Base-by-base conservation (phyloP, 1,284 basidiomycete species). In the Cutaneotrichosporon dermatis region DNA sequence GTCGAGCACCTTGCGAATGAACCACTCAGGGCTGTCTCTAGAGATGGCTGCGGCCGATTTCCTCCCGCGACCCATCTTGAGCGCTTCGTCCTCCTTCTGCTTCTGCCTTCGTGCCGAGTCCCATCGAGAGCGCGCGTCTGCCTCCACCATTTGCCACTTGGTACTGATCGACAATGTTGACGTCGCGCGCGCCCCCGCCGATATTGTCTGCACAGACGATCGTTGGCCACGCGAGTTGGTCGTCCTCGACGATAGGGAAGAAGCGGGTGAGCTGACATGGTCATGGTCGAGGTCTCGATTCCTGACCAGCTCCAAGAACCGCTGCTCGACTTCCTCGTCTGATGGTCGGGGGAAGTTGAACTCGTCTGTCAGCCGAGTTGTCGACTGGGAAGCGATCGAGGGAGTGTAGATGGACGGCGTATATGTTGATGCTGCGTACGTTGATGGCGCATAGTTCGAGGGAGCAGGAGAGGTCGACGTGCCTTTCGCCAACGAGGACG, bases 61-160 rank as follows among this genome's bases (percentile, higher is more conserved):
- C 12, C 82, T 72, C 16, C 60, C 69, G 63, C 83, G 83, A 12
- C 85, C 85, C 43, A 60, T 58, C 46, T 61, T 62, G 4, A 80
- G 70, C 59, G 87, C 85, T 70, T 82, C 86, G 67, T 82, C 83
- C 43, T 81, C 80, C 69, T 61, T 67, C 57, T 83, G 82, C 65
- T 86, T 84, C 65, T 85, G 83, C 64, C 83, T 80, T 53, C 77
- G 80, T 66, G 83, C 66, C 86, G 86, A 86, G 68, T 85, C 87
- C 86, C 87, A 92, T 45, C 88, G 85, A 58, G 88, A 52, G 5
- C 57, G 51, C 69, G 89, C 88, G 68, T 91, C 88, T 65, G 87
- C 91, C 74, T 89, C 85, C 9, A 98, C 89, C 71, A 98, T 86
- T 63, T 83, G 83, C 94, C 94, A 98, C 78, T 97, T 98, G 74